phyloP scores from a whole-genome alignment of 1,139 yeast genomes.

The Lodderomyces orthopsilosis region DNA sequence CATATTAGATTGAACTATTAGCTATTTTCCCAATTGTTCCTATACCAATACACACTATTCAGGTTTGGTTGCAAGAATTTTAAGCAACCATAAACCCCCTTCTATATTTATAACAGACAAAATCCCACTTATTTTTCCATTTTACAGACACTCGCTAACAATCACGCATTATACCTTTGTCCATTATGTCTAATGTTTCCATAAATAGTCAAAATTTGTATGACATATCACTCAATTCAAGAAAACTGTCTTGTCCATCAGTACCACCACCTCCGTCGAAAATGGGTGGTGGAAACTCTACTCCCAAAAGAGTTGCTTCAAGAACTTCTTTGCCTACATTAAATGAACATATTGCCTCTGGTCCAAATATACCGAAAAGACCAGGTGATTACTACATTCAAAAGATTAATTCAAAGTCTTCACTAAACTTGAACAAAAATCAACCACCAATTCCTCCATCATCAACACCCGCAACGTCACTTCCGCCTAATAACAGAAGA shows the following conservation, averaged over 20 bases:
- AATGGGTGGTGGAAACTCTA: slow-evolving; percentile 7
- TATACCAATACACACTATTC: no score
- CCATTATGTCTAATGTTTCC: slow-evolving; percentile 6
- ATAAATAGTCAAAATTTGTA: slow-evolving; percentile 22
- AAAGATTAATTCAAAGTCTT: slow-evolving; percentile 20
- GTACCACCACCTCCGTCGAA: slow-evolving; percentile 10
- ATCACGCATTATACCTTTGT: background rate
- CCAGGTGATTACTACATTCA: slow-evolving; percentile 46
- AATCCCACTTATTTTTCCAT: background rate
- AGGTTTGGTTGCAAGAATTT: background rate
- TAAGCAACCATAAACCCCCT: background rate
- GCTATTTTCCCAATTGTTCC: no score
- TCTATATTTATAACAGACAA: background rate
- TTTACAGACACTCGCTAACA: background rate
- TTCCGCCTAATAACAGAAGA: slow-evolving; percentile 16
- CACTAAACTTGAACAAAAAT: slow-evolving; percentile 7
- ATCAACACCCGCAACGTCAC: slow-evolving; percentile 2
- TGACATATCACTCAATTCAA: slow-evolving; percentile 24
- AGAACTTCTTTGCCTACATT: slow-evolving; percentile 22
- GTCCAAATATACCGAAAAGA: slow-evolving; percentile 21
- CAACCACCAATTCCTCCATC: slow-evolving; percentile 5
- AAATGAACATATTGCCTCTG: slow-evolving; percentile 15
- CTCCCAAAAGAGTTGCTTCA: slow-evolving; percentile 30
- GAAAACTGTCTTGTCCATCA: slow-evolving; percentile 5
- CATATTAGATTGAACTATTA: background rate